These are phyloP conservation scores for Cyclostephanos tholiformis DNA, from an alignment of 108 stramenopile genomes.

Conservation along the genomic window DNA sequence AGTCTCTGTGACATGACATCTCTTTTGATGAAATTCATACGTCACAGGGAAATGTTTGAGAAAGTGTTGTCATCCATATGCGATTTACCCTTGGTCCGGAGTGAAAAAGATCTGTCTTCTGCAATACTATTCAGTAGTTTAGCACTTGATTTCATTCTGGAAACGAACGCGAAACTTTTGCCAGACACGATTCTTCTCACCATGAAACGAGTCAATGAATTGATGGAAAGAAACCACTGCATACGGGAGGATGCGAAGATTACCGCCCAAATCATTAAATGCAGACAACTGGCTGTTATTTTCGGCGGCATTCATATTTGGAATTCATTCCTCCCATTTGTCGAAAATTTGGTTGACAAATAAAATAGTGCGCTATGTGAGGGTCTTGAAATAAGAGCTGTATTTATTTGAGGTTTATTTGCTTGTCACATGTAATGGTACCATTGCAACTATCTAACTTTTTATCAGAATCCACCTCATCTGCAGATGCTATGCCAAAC, in stretches of 20 bases:
- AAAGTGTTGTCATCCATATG: constrained; percentile 38
- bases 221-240: constrained; percentile 20
- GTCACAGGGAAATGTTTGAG: constrained; percentile 25
- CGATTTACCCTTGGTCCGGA: constrained; percentile 22
- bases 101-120: constrained; percentile 11
- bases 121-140: constrained; percentile 35
- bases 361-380: neutral
- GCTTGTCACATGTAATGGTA: no score
- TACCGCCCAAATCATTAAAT: constrained; percentile 18
- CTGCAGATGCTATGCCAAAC: no score
- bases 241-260: constrained; percentile 10
- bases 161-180: constrained; percentile 2
- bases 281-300: constrained; percentile 26
- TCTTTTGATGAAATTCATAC: constrained; percentile 32
- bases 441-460: no score
- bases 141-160: constrained; percentile 32
- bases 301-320: constrained; percentile 24
- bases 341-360: neutral
- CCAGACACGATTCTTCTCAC: constrained; percentile 11
- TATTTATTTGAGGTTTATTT: neutral
- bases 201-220: constrained; percentile 29
- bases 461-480: no score
- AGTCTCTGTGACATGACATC: constrained; percentile 18
- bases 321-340: constrained; percentile 8
- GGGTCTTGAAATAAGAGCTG: neutral